These are phyloP conservation scores for Cytidiella melzeri DNA, from an alignment of 768 basidiomycete species.

Conservation along the genomic window DNA sequence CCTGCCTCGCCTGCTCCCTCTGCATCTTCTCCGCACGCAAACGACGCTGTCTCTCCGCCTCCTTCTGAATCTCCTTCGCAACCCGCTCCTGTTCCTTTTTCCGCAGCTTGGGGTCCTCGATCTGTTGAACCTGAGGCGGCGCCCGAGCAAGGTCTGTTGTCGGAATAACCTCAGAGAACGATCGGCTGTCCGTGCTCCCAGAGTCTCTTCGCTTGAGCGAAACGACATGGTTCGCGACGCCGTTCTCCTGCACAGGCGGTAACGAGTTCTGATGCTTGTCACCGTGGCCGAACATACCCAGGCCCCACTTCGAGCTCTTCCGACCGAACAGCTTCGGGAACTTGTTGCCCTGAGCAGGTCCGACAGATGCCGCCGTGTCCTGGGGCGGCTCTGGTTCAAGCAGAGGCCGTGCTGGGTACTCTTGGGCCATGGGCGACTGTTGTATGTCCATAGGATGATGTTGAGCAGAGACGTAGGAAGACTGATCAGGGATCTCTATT, in stretches of 20 bases:
- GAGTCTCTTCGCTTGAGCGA: conserved; percentile 78
- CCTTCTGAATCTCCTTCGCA: conserved; percentile 76
- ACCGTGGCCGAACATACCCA: conserved; percentile 63
- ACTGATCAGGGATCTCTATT: conserved; percentile 35
- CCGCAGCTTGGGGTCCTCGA: conserved; percentile 58
- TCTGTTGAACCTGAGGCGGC: conserved; percentile 19
- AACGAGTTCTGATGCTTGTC: conserved; percentile 54
- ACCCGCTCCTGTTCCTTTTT: conserved; percentile 80
- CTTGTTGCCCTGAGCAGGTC: conserved; percentile 36
- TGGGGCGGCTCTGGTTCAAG: conserved; percentile 32
- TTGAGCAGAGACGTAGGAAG: conserved; percentile 31
- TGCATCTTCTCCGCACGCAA: conserved; percentile 67
- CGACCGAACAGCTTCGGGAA: conserved; percentile 62
- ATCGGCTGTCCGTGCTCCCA: conserved; percentile 66
- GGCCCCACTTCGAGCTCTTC: conserved; percentile 62
- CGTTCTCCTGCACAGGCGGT: conserved; percentile 70
- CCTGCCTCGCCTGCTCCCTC: conserved; percentile 85
- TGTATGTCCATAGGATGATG: conserved; percentile 47
- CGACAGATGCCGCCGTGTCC: conserved; percentile 30
- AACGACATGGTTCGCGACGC: conserved; percentile 47
- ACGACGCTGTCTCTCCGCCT: conserved; percentile 82
- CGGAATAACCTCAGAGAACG: conserved; percentile 51
- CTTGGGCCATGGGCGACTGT: conserved; percentile 46
- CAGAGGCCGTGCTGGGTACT: conserved; percentile 40
- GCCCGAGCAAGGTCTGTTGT: conserved; percentile 26